These are phyloP conservation scores for Starmera caribaea DNA, from an alignment of 805 yeast species.

Conservation along the genomic window DNA sequence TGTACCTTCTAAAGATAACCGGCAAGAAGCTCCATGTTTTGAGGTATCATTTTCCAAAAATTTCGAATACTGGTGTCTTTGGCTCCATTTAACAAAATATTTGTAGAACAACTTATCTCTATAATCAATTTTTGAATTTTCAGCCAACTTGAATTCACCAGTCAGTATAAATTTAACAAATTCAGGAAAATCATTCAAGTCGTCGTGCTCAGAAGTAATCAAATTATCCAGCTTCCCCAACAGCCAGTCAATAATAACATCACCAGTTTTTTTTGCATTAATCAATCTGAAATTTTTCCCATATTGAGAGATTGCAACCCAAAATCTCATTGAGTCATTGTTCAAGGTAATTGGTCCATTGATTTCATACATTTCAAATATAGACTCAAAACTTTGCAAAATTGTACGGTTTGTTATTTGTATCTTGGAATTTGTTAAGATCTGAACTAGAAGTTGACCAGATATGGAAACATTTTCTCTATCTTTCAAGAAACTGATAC, in stretches of 20 bases:
- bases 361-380: conserved; percentile 44
- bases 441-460: conserved; percentile 13
- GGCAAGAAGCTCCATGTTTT: too few relatives aligned
- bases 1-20: too few relatives aligned
- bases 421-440: conserved; percentile 8
- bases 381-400: conserved; percentile 35
- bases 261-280: conserved; percentile 18
- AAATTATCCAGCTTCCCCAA: conserved; percentile 33
- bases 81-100: too few relatives aligned
- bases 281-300: conserved; percentile 24
- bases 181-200: too few relatives aligned
- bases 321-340: conserved; percentile 40
- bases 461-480: conserved; percentile 13
- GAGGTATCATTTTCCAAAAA: too few relatives aligned
- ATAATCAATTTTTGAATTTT: background rate
- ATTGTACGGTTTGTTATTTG: conserved; percentile 28
- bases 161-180: too few relatives aligned
- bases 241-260: conserved; percentile 42
- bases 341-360: conserved; percentile 48
- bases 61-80: too few relatives aligned
- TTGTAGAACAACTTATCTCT: background rate
- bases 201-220: conserved; percentile 2
- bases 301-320: conserved; percentile 35
- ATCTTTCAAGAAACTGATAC: conserved; percentile 24
- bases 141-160: too few relatives aligned